Evolutionary conservation across 345 rosid species (phyloP), one percentile per base, ranked within the genome.

Genomic region (Sonneratia alba): DNA sequence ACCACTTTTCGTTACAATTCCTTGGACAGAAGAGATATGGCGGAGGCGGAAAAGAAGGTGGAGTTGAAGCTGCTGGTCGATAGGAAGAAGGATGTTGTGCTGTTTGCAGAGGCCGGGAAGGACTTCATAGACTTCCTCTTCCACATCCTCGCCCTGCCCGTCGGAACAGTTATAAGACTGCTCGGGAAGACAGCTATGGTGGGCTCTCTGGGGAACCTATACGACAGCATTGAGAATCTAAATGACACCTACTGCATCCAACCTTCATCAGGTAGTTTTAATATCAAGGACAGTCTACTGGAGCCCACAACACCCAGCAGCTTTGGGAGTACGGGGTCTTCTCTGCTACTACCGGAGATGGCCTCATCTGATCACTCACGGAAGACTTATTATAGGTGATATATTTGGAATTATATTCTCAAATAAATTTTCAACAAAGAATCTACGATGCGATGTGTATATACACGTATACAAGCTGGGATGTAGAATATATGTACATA

Each of bases 81-180:
- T 61, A 36, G 1, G 22, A 69, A 48, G 19, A 47, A 59, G 21
- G 19, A 69, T 15, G 70, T 7, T 19, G 72, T 74, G 36, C 63
- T 69, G 19, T 74, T 69, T 27, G 73, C 77, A 0, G 77, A 69
- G 43, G 77, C 64, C 47, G 72, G 72, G 4, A 69, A 74, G 73
- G 73, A 74, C 62, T 74, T 74, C 36, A 59, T 74, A 11, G 73
- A 69, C 43, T 69, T 74, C 69, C 48, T 74, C 36, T 69, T 74
- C 69, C 49, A 68, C 69, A 7, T 75, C 3, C 61, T 68, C 4
- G 70, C 74, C 36, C 59, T 80, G 72, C 84, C 78, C 3, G 6
- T 83, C 14, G 79, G 74, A 16, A 43, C 71, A 3, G 63, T 77
- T 0, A 38, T 70, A 0, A 57, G 56, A 59, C 66, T 72, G 7